These are phyloP conservation scores for Puccinia polysora DNA, from an alignment of 1,284 basidiomycete genomes.

Conservation along the genomic window DNA sequence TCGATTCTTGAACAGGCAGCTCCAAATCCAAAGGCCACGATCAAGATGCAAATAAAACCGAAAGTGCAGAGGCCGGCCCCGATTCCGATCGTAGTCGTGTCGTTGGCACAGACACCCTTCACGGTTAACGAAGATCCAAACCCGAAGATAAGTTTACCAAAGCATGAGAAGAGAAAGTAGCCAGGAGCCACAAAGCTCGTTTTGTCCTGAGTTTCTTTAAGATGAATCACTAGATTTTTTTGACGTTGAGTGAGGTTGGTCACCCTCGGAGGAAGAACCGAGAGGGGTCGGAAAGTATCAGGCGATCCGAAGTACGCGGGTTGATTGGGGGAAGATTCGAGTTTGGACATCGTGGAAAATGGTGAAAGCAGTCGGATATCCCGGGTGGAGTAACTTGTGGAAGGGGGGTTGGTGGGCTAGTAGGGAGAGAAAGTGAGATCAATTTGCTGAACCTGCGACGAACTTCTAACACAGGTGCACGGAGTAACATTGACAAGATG, in stretches of 20 bases:
- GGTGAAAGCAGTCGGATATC: no score
- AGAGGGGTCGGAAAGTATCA: no score
- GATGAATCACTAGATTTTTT: constrained; percentile 1
- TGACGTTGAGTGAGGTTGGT: constrained; percentile 8
- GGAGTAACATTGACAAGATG: no score
- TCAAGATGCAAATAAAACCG: constrained; percentile 17
- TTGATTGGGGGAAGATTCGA: no score
- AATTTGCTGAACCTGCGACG: no score
- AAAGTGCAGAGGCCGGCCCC: background rate
- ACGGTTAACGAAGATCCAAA: constrained; percentile 13
- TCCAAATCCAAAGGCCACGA: constrained; percentile 21
- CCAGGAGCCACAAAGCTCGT: constrained; percentile 10
- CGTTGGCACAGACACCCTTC: background rate
- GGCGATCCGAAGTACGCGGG: no score
- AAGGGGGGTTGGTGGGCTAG: no score
- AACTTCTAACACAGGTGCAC: no score
- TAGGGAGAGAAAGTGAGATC: no score
- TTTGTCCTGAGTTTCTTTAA: background rate
- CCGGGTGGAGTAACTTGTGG: no score
- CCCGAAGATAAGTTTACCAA: constrained; percentile 28
- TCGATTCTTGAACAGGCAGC: constrained; percentile 14
- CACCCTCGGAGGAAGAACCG: no score
- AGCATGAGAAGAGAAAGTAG: constrained; percentile 8
- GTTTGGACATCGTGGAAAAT: no score
- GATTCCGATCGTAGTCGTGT: background rate